phyloP scores from a whole-genome alignment of 1,139 yeast species.

The Pichia sp. region DNA sequence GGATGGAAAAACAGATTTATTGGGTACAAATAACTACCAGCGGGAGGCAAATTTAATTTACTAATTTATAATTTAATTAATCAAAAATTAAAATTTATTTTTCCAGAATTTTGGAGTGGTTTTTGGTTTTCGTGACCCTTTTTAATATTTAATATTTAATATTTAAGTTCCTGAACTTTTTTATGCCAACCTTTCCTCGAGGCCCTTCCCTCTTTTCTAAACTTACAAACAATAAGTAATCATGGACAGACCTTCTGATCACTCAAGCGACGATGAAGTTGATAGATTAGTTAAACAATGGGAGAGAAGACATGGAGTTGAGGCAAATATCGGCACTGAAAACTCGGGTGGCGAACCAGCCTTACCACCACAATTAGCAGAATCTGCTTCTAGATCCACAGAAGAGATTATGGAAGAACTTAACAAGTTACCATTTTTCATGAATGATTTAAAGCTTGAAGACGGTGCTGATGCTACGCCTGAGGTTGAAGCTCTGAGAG shows the following conservation, averaged over 20 bases:
- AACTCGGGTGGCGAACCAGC: constrained; percentile 61
- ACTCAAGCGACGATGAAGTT: constrained; percentile 12
- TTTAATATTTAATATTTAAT: no score
- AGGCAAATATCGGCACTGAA: constrained; percentile 35
- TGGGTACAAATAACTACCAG: no score
- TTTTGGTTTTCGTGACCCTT: no score
- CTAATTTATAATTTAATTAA: no score
- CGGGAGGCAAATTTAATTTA: no score
- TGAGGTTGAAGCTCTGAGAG: constrained; percentile 79
- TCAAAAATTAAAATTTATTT: no score
- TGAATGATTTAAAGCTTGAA: constrained; percentile 77
- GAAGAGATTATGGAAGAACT: constrained; percentile 77
- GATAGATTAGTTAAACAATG: constrained; percentile 34
- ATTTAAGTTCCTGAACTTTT: not conserved
- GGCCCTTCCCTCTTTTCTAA: no score
- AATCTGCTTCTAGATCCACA: constrained; percentile 56
- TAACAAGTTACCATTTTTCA: constrained; percentile 85
- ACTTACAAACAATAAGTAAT: no score
- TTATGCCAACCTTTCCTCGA: no score
- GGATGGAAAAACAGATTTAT: no score
- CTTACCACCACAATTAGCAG: constrained; percentile 76
- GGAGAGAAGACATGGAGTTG: constrained; percentile 33
- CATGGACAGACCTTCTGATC: constrained; percentile 19
- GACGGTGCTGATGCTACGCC: constrained; percentile 73
- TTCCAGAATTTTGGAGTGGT: no score